These are phyloP conservation scores for Yamadazyma tumulicola DNA, from an alignment of 805 yeast genomes.

Conservation along the genomic window DNA sequence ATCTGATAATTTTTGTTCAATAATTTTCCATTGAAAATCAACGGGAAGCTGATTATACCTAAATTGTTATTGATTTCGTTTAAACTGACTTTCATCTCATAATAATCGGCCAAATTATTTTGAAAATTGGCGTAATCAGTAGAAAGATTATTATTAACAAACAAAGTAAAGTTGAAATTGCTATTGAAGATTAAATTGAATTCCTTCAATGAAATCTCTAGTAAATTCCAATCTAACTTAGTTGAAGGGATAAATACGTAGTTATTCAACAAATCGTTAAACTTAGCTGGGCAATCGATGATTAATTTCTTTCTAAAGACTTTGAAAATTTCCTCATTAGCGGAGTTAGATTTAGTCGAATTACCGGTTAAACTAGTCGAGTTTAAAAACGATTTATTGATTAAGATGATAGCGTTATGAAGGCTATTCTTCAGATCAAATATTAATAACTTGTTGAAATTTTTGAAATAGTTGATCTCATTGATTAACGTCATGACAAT, in stretches of 20 bases:
- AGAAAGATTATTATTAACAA: conserved; percentile 7
- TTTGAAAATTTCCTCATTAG: conserved; percentile 24
- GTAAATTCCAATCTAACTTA: conserved; percentile 42
- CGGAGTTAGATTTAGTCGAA: too few relatives aligned
- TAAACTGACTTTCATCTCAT: conserved; percentile 4
- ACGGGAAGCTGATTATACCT: conserved; percentile 49
- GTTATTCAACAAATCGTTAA: conserved; percentile 47
- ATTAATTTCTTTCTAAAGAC: conserved; percentile 47
- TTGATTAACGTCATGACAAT: conserved; percentile 31
- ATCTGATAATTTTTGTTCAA: conserved; percentile 19
- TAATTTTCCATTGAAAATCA: conserved; percentile 37
- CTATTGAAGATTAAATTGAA: conserved; percentile 23
- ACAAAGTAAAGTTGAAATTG: conserved; percentile 8
- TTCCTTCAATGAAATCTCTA: conserved; percentile 47
- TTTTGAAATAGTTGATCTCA: conserved; percentile 25
- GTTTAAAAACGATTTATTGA: conserved; percentile 32
- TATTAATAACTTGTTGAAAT: conserved; percentile 19
- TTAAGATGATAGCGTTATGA: conserved; percentile 52
- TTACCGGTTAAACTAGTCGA: too few relatives aligned
- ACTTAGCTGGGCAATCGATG: conserved; percentile 48
- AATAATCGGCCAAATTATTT: conserved; percentile 16
- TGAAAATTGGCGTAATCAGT: conserved; percentile 13
- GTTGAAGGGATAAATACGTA: conserved; percentile 39
- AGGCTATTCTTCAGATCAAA: conserved; percentile 39
- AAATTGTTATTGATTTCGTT: conserved; percentile 44